Conservation (phyloP, 2,329 filamentous ascomycete genomes). For the Colletotrichum eleusines region DNA sequence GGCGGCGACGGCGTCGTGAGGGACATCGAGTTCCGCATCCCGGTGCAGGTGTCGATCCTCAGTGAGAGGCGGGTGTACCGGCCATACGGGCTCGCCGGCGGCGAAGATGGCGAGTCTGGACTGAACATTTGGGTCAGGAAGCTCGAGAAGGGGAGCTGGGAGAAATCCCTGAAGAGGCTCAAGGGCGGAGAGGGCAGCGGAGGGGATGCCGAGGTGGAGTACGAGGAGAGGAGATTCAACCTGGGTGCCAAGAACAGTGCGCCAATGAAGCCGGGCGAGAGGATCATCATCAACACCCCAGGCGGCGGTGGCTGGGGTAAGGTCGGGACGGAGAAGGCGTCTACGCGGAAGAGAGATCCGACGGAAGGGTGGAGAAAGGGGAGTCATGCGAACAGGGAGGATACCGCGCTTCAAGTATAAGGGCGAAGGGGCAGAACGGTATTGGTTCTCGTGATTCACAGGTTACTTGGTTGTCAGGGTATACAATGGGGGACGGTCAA, state of each 20-base stretch:
- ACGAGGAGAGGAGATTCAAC: conserved; percentile 75
- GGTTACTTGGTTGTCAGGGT: too few species aligned
- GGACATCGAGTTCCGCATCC: conserved; percentile 84
- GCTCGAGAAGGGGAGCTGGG: conserved; percentile 69
- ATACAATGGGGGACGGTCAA: too few species aligned
- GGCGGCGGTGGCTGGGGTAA: conserved; percentile 83
- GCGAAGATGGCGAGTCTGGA: conserved; percentile 81
- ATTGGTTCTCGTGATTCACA: not conserved
- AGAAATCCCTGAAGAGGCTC: conserved; percentile 57
- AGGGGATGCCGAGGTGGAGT: conserved; percentile 55
- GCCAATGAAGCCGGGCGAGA: conserved; percentile 79
- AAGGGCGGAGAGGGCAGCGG: conserved; percentile 45
- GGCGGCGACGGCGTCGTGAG: conserved; percentile 82
- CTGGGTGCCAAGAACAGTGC: conserved; percentile 85
- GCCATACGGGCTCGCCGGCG: conserved; percentile 85
- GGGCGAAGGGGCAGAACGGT: not conserved
- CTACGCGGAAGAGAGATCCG: conserved; percentile 65
- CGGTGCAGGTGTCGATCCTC: conserved; percentile 81
- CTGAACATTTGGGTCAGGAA: conserved; percentile 89
- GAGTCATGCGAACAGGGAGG: conserved; percentile 68
- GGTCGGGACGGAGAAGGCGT: conserved; percentile 67
- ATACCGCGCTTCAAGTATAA: conserved; percentile 68
- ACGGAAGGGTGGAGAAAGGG: conserved; percentile 67
- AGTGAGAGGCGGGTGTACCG: conserved; percentile 82
- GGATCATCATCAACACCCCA: conserved; percentile 82